Evolutionary conservation across 192 early-diverging fungal genomes (phyloP), one percentile per base, ranked within the genome.

Genomic region (Jimgerdemannia lactiflua): DNA sequence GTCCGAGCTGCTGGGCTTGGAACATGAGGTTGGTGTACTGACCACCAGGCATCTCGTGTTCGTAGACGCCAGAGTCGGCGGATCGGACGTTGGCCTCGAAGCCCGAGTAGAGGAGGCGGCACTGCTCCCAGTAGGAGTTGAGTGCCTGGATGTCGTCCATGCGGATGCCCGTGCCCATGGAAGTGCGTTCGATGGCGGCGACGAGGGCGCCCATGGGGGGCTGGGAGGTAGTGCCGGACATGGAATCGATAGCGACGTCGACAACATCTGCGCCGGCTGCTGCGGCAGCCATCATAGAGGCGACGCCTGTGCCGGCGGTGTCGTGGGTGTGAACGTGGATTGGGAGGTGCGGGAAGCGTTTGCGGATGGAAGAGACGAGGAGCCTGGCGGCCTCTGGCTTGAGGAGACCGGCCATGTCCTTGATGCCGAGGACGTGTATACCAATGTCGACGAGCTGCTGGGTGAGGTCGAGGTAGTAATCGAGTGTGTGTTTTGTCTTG

Each of bases 11-110:
- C 81, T 97, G 94, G 43, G 94, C 91, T 84, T 99, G 97, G 93
- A 99, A 99, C 88, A 98, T 91, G 65, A 99, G 83, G 86, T 99
- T 99, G 68, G 97, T 99, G 89, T 99, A 99, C 85, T 99, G 97
- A 41, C 97, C 93, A 74, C 97, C 95, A 68, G 95, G 96, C 97
- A 98, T 97, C 87, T 98, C 97, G 81, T 97, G 95, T 41, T 91
- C 87, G 83, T 98, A 98, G 17, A 98, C 96, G 20, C 93, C 92
- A 3, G 96, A 93, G 82, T 98, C 97, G 18, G 90, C 88, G 17
- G 91, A 89, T 76, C 94, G 92, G 77, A 98, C 91, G 74, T 93
- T 94, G 40, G 95, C 92, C 77, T 99, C 97, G 80, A 99, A 99
- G 85, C 95, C 94, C 78, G 95, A 95, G 89, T 99, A 99, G 42